A percentile compares a stretch with the other conserved stretches of the same genome.
Conservation (phyloP, 768 basidiomycete genomes). For the Trametes elegans region DNA sequence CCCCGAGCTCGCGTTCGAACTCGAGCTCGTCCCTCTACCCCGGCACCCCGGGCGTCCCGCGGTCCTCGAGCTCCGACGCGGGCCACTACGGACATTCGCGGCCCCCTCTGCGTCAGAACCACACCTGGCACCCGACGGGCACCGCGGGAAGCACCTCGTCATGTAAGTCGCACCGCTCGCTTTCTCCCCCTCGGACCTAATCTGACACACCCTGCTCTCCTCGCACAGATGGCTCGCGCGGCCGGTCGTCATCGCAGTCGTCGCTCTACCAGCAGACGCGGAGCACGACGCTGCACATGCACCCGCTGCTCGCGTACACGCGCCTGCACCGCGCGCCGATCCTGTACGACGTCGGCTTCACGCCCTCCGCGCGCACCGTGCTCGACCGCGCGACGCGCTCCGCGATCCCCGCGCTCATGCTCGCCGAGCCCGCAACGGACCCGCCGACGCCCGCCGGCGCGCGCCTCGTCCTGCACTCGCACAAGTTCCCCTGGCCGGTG, state of each 20-base stretch:
- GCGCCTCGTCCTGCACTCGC: slow-evolving; percentile 50
- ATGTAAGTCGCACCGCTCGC: slow-evolving; percentile 35
- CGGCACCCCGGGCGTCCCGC: slow-evolving; percentile 32
- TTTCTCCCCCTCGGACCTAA: not conserved
- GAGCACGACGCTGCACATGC: slow-evolving; percentile 49
- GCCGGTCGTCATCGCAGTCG: slow-evolving; percentile 22
- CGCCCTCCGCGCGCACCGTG: slow-evolving; percentile 57
- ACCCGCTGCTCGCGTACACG: slow-evolving; percentile 59
- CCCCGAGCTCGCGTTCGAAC: slow-evolving; percentile 49
- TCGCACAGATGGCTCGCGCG: slow-evolving; percentile 25
- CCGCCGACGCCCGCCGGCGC: slow-evolving; percentile 48
- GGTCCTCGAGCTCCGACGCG: slow-evolving; percentile 35
- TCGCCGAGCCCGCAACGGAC: slow-evolving; percentile 63
- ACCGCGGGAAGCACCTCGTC: slow-evolving; percentile 37
- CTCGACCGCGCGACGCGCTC: slow-evolving; percentile 53
- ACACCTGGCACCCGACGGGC: slow-evolving; percentile 44
- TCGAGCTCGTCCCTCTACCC: slow-evolving; percentile 49
- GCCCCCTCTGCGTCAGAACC: slow-evolving; percentile 46
- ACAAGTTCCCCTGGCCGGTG: slow-evolving; percentile 63
- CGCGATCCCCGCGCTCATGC: slow-evolving; percentile 53
- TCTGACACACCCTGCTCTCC: not conserved
- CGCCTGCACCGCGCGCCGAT: slow-evolving; percentile 59
- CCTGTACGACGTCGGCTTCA: slow-evolving; percentile 54
- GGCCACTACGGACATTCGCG: slow-evolving; percentile 39
- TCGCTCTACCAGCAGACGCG: slow-evolving; percentile 29